Conservation (phyloP, 345 rosid genomes). For the Toxicodendron radicans region DNA sequence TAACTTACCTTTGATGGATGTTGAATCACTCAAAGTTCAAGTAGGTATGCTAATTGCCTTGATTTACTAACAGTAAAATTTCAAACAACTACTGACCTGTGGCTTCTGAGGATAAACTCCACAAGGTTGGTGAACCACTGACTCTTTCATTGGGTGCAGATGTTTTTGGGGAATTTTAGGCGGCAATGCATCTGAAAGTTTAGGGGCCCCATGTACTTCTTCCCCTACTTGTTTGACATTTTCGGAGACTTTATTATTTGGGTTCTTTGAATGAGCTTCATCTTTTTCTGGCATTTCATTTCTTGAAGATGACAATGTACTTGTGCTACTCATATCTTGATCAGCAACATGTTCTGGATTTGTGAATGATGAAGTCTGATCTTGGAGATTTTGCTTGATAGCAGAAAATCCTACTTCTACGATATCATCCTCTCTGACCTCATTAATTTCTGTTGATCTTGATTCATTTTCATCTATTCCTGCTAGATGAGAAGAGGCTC, state of each 20-base stretch:
- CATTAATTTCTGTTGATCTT: conserved; percentile 19
- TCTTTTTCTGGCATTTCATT: conserved; percentile 19
- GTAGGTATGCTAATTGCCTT: not conserved
- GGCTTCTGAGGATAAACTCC: conserved; percentile 23
- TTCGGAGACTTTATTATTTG: conserved; percentile 16
- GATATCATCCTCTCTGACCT: conserved; percentile 19
- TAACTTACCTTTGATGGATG: not conserved
- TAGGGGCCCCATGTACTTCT: conserved; percentile 1
- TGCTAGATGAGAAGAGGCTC: conserved; percentile 35
- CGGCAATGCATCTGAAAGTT: conserved; percentile 10
- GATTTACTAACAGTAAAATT: not conserved
- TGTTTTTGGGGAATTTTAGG: conserved; percentile 16
- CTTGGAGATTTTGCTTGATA: conserved; percentile 16
- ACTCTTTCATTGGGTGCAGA: conserved; percentile 3
- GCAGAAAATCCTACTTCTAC: conserved; percentile 12
- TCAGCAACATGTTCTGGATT: conserved; percentile 21
- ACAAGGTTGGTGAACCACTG: conserved; percentile 13
- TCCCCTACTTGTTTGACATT: conserved; percentile 12
- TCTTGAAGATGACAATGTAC: conserved; percentile 27
- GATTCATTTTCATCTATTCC: conserved; percentile 29
- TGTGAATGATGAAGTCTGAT: conserved; percentile 19
- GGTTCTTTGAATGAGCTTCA: conserved; percentile 9
- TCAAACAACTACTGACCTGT: conserved; percentile 38
- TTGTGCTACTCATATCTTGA: conserved; percentile 19
- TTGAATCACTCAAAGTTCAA: conserved; percentile 9